Base-by-base conservation (phyloP, 164 flowering plant species). In the Tinospora cordifolia region DNA sequence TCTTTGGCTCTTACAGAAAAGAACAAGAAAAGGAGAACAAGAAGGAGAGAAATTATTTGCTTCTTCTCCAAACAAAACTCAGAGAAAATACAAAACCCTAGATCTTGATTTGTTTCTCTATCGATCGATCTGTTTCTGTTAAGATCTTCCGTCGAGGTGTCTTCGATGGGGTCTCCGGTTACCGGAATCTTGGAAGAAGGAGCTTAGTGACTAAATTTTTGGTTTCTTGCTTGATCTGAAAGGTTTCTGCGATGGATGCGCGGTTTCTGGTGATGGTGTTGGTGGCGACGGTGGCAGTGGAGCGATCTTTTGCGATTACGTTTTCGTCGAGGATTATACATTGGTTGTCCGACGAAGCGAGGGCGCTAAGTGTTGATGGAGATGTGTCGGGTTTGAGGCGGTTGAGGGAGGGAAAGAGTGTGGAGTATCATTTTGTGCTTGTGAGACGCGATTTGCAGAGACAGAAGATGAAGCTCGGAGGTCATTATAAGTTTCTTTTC, bases 391-490 rank as follows among this genome's bases (percentile, higher is more conserved):
- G 26, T 49, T n/a, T 17, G 34, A 63, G 44, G 40, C 51, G 64
- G 25, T 84, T 81, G 90, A 89, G 90, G 71, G 74, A 57, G 80
- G 69, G 64, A 69, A 74, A 81, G 81, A 86, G 83, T 67, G 2
- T 78, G 75, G 87, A 85, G 68, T 90, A 89, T 70, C 87, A 87
- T 54, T 51, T 68, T 75, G 12, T 77, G 78, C 84, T 93, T 5
- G 70, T 79, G 72, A 75, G 75, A 9, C 80, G 83, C 38, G 98
- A 91, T 79, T 68, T 86, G 67, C 74, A 79, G 81, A 70, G 88
- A 81, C 96, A 87, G 86, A 86, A 78, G 77, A 84, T 89, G 89
- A 89, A 78, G 80, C 84, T 88, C 47, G 83, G 82, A 2, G 71
- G 81, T 34, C 78, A 75, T 69, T 81, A 75, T 57, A 84, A 82